Base-by-base conservation (phyloP, 192 early-diverging fungal species). In the Mortierella alpina region DNA sequence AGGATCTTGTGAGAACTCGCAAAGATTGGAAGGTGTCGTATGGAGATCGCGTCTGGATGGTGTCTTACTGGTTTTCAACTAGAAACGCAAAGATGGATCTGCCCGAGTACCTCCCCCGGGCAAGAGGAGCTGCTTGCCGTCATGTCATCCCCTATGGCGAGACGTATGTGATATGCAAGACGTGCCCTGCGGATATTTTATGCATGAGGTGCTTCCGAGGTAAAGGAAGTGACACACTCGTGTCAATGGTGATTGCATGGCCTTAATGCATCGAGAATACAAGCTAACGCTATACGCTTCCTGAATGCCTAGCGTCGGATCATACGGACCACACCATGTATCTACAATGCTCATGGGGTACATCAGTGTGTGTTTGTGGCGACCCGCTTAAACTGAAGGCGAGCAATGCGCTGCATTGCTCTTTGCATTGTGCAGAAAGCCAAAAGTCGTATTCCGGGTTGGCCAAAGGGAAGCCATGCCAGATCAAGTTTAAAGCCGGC, bases 171-270 rank as follows among this genome's bases (percentile, higher is more conserved):
- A 79, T 79, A 8, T 79, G 76, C 44, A 66, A 71, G 46, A 79
- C 76, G 3, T 79, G 76, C 15, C 59, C 64, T 39, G 69, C 59
- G 0, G 69, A 79, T 18, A 53, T 72, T 6, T 46, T 79, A 5
- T 79, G 76, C 64, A 71, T 79, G 69, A 54, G 63, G 31, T 79
- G 76, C 42, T 79, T 79, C 51, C 68, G 69, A 68, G 76, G 76
- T 79, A 72, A 56, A n/a, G 17, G 3, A 60, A 12, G 41, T 56
- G 20, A 1, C 31, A 31, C 31, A 31, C 31, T 31, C 3, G 31
- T 31, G 31, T 3, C 31, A 31, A 31, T 31, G 31, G 31, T 31
- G 53, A 55, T 55, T 18, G 15, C 53, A 55, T 15, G 42, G 40
- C 3, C 0, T 9, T 59, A 12, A 8, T 50, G 23, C 0, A 41